Evolutionary conservation across 2,329 filamentous ascomycete species (phyloP).

Genomic region (Nothopassalora personata): DNA sequence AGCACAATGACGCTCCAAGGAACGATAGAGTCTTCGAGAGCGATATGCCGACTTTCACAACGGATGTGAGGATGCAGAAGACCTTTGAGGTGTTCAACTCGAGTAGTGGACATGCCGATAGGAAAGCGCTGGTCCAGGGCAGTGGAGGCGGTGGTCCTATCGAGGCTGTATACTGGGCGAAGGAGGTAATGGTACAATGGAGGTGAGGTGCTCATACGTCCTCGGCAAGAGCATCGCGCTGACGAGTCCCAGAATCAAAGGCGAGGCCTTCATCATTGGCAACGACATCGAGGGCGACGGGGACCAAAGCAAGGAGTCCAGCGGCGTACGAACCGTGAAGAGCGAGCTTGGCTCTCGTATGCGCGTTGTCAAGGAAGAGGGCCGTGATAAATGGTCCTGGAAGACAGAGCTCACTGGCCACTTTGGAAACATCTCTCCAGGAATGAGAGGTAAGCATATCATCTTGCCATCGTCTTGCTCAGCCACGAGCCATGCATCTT

Average conservation of each 20-base stretch:
- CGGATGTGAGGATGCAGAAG: constrained; percentile 84
- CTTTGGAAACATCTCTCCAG: constrained; percentile 82
- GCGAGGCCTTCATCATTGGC: constrained; percentile 69
- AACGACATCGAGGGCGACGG: constrained; percentile 56
- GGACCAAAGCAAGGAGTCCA: constrained; percentile 38
- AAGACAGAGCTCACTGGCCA: constrained; percentile 72
- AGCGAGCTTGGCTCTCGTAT: constrained; percentile 58
- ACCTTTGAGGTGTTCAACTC: constrained; percentile 61
- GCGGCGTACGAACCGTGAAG: constrained; percentile 54
- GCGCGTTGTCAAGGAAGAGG: constrained; percentile 48
- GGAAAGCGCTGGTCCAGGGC: constrained; percentile 41
- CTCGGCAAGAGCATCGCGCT: neutral
- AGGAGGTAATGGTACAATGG: constrained; percentile 72
- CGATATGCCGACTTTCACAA: constrained; percentile 78
- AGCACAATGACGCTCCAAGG: constrained; percentile 63
- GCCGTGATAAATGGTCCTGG: constrained; percentile 65
- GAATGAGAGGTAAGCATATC: constrained; percentile 59
- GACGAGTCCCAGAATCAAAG: constrained; percentile 49
- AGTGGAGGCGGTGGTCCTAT: constrained; percentile 63
- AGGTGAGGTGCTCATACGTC: constrained; percentile 36
- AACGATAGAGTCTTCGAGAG: constrained; percentile 69
- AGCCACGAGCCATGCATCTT: neutral
- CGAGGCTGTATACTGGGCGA: constrained; percentile 82
- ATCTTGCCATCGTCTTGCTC: neutral
- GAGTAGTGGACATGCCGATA: constrained; percentile 43